phyloP scores from a whole-genome alignment of 805 yeast genomes.

The Pichia exigua region DNA sequence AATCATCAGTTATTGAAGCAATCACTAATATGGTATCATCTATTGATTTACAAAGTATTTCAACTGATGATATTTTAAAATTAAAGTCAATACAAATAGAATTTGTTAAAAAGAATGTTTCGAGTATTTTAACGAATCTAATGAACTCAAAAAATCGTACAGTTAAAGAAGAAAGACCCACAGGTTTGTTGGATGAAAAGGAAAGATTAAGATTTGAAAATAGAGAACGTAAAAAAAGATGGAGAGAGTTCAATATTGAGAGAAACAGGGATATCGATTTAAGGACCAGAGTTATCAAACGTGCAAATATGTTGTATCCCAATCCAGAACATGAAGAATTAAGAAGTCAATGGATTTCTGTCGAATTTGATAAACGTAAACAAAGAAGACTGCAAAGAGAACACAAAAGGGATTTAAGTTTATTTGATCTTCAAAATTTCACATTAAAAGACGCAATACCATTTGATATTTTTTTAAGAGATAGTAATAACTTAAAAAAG shows the following conservation, averaged over 20 bases:
- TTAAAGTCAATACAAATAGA: constrained; percentile 8
- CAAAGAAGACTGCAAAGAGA: constrained; percentile 48
- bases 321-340: constrained; percentile 45
- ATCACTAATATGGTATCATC: constrained; percentile 8
- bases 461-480: constrained; percentile 2
- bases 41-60: constrained; percentile 6
- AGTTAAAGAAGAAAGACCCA: not conserved
- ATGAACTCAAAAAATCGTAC: constrained; percentile 2
- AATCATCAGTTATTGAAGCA: constrained; percentile 2
- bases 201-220: constrained; percentile 61
- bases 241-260: constrained; percentile 75
- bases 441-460: constrained; percentile 6
- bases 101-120: constrained; percentile 9
- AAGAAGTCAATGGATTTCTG: constrained; percentile 59
- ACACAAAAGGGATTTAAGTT: constrained; percentile 20
- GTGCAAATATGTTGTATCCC: constrained; percentile 66
- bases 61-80: constrained; percentile 1
- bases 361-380: constrained; percentile 61
- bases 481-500: constrained; percentile 7
- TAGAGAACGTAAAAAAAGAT: constrained; percentile 68
- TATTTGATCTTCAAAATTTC: constrained; percentile 9
- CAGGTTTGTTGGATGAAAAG: constrained; percentile 30
- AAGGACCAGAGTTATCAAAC: constrained; percentile 63
- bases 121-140: constrained; percentile 8
- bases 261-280: constrained; percentile 85